Conservation (phyloP, 441 rosid genomes). For the Corymbia citriodora region DNA sequence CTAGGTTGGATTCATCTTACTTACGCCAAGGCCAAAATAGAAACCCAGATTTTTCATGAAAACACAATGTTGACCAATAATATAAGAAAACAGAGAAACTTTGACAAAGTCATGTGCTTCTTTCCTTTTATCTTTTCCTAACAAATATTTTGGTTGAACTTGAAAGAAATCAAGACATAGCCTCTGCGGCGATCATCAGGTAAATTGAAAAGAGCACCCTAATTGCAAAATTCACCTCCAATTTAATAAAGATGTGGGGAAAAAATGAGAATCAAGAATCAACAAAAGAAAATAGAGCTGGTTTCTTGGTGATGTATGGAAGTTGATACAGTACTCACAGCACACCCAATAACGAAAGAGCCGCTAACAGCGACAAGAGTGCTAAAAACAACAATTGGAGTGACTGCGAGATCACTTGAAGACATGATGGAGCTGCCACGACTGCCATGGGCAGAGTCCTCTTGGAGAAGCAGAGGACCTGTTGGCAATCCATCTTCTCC, state of each 20-base stretch:
- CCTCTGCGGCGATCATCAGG: not conserved
- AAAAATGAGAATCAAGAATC: not conserved
- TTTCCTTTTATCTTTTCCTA: not conserved
- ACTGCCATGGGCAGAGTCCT: not conserved
- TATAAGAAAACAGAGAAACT: not conserved
- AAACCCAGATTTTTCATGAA: not conserved
- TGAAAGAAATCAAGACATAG: not conserved
- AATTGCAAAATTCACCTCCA: not conserved
- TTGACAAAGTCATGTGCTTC: not conserved
- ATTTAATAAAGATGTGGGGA: not conserved
- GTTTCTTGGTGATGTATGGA: not conserved
- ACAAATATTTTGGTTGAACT: not conserved
- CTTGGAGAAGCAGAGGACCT: not conserved
- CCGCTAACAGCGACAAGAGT: conserved; percentile 20
- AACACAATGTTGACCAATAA: not conserved
- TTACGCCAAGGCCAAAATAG: not conserved
- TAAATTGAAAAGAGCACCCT: too few relatives aligned
- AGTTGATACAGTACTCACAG: conserved; percentile 10
- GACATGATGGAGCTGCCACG: not conserved
- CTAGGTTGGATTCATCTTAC: not conserved
- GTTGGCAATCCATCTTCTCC: not conserved
- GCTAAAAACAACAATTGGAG: conserved; percentile 11
- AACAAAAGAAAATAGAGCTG: not conserved
- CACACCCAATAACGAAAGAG: conserved; percentile 6
- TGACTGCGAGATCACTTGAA: not conserved